phyloP scores from a whole-genome alignment of 2,329 filamentous ascomycete species.

The Pyricularia sp. region DNA sequence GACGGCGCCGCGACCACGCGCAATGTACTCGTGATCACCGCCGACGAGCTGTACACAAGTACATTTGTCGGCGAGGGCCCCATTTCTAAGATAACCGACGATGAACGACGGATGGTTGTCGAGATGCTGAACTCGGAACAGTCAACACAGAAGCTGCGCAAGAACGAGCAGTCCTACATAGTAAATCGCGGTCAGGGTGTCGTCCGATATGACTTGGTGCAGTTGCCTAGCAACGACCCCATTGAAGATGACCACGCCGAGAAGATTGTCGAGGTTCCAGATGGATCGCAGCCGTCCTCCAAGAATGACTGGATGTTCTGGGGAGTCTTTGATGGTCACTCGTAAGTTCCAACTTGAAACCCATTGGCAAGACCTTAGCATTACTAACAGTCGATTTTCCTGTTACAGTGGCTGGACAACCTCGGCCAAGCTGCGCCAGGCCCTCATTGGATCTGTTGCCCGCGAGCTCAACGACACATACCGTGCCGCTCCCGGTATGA shows the following conservation, averaged over 20 bases:
- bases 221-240: conserved; percentile 91
- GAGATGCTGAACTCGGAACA: conserved; percentile 97
- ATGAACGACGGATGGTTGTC: conserved; percentile 74
- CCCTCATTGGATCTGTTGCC: conserved; percentile 85
- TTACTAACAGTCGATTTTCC: not conserved
- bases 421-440: conserved; percentile 88
- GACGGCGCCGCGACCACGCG: conserved; percentile 35
- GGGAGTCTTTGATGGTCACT: conserved; percentile 97
- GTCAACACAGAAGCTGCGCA: conserved; percentile 78
- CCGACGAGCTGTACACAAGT: conserved; percentile 82
- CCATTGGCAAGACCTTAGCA: conserved; percentile 6
- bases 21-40: conserved; percentile 78
- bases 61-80: conserved; percentile 79
- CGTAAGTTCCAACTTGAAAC: conserved; percentile 42
- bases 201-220: conserved; percentile 87
- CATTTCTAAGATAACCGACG: conserved; percentile 79
- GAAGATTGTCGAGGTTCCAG: conserved; percentile 88
- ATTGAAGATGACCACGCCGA: conserved; percentile 98
- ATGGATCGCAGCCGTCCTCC: conserved; percentile 32
- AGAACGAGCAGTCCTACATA: conserved; percentile 84
- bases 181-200: conserved; percentile 87
- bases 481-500: conserved; percentile 54
- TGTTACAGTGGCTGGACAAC: conserved; percentile 82
- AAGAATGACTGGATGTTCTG: conserved; percentile 98
- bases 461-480: conserved; percentile 90